Evolutionary conservation across 1,139 yeast genomes (phyloP).

Genomic region (Yarrowia galli): DNA sequence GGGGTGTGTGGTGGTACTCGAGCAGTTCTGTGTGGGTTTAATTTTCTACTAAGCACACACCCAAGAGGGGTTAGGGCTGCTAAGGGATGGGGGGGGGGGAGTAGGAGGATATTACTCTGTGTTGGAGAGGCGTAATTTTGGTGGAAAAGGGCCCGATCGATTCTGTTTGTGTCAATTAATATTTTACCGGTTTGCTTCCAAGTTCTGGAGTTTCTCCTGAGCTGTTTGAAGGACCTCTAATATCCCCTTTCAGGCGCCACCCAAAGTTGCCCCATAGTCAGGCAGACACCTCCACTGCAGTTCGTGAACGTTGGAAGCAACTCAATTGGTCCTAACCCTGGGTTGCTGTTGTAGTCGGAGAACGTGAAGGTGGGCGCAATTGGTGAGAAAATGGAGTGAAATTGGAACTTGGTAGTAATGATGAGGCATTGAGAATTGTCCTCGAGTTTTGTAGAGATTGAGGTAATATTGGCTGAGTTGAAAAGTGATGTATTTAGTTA

Average conservation of each 20-base stretch:
- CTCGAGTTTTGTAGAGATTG: neutral
- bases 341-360: constrained; percentile 14
- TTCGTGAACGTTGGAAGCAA: constrained; percentile 26
- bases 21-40: neutral
- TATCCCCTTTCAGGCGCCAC: constrained; percentile 4
- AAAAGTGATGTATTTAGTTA: too few relatives aligned
- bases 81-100: neutral
- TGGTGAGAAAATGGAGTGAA: neutral
- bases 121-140: neutral
- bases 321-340: constrained; percentile 26
- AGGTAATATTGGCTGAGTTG: neutral
- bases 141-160: neutral
- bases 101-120: neutral
- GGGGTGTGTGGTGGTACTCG: constrained; percentile 24
- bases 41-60: neutral
- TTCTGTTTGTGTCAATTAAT: neutral
- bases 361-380: neutral
- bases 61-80: constrained; percentile 9
- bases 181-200: neutral
- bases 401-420: neutral
- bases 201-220: neutral
- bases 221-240: neutral
- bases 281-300: constrained; percentile 22
- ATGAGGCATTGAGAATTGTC: neutral
- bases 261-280: constrained; percentile 19